phyloP scores from a whole-genome alignment of 169 alveolate genomes.

The Plasmodium vivax region DNA sequence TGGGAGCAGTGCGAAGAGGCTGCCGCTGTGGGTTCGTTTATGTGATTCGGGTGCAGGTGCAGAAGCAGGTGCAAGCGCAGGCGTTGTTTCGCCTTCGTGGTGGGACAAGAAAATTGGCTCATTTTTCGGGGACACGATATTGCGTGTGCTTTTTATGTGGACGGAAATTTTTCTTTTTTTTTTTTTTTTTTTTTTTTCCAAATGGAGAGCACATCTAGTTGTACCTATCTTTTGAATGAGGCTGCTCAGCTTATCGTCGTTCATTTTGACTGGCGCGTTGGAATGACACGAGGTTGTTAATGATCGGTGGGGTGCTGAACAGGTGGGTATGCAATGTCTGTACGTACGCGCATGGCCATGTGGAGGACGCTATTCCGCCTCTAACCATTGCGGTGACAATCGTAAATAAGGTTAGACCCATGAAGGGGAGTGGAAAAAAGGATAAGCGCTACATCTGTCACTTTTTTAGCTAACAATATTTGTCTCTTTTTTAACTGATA shows the following conservation, averaged over 20 bases:
- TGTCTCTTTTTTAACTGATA: too few species aligned
- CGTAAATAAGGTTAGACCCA: not conserved
- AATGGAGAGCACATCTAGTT: too few species aligned
- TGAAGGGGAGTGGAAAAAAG: not conserved
- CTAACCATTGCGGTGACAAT: not conserved
- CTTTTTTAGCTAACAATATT: not conserved
- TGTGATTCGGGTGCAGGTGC: too few species aligned
- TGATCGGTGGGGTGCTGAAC: not conserved
- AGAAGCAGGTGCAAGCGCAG: not conserved
- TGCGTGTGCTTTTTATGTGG: not conserved
- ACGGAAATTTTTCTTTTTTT: too few species aligned
- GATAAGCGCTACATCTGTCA: not conserved
- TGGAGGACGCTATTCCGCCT: not conserved
- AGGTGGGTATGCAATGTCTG: not conserved
- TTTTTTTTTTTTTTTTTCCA: too few species aligned
- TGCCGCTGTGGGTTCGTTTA: not conserved
- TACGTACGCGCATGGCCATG: not conserved
- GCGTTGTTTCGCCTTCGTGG: not conserved
- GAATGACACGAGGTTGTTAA: not conserved
- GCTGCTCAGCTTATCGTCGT: slow-evolving; percentile 58
- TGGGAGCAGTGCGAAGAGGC: not conserved
- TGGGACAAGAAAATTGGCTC: not conserved
- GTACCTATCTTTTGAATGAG: slow-evolving; percentile 72
- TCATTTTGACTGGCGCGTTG: slow-evolving; percentile 30
- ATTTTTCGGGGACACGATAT: not conserved